A percentile compares a stretch with the other conserved stretches of the same genome.
These are phyloP conservation scores for Anthoceros angustus DNA, from an alignment of 225 moss, liverwort and hornwort species.

Conservation along the genomic window DNA sequence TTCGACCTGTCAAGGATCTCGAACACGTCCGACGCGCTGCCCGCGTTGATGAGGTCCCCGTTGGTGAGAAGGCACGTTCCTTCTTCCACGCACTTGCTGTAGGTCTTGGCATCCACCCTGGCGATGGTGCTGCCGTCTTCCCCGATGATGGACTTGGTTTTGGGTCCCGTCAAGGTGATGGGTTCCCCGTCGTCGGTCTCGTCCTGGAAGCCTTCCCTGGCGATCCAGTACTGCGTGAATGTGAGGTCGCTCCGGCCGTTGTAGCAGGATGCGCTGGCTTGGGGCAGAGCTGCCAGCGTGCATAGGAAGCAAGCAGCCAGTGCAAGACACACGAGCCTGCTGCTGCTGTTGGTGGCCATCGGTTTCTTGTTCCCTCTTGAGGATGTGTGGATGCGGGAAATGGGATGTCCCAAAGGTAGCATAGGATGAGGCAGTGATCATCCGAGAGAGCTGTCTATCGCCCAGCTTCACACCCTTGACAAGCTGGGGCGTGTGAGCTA, in stretches of 20 bases:
- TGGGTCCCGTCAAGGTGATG: background rate
- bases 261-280: background rate
- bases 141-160: background rate
- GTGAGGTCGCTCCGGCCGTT: background rate
- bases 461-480: too few relatives aligned
- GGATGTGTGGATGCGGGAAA: too few relatives aligned
- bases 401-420: too few relatives aligned
- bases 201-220: background rate
- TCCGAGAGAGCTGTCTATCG: too few relatives aligned
- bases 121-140: background rate
- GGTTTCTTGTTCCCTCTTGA: too few relatives aligned
- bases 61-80: background rate
- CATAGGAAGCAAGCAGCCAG: background rate
- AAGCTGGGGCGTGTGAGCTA: too few relatives aligned
- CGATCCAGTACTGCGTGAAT: background rate
- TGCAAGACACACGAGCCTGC: too few relatives aligned
- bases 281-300: background rate
- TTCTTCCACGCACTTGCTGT: background rate
- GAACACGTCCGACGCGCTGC: background rate
- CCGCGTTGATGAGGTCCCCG: background rate
- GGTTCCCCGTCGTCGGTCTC: background rate
- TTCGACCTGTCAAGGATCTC: background rate
- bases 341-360: too few relatives aligned
- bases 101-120: background rate
- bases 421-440: too few relatives aligned